Conservation (phyloP, 345 rosid genomes). For the Clarkia xantiana region DNA sequence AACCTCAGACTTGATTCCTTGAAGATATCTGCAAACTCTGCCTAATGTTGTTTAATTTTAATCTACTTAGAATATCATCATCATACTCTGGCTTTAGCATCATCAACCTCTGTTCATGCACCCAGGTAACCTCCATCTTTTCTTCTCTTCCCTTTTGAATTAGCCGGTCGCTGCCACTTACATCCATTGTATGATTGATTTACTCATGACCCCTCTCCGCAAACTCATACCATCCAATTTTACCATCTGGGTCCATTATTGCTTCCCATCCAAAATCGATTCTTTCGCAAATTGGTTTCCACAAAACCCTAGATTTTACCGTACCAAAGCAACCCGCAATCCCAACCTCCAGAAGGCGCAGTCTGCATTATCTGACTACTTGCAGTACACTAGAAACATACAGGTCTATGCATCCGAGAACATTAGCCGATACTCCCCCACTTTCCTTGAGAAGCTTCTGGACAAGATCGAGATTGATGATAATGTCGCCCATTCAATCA, state of each 20-base stretch:
- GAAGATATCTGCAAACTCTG: too few species aligned
- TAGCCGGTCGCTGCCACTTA: not conserved
- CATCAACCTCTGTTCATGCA: too few species aligned
- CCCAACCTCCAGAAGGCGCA: conserved; percentile 33
- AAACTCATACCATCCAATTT: conserved; percentile 24
- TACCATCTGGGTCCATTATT: conserved; percentile 27
- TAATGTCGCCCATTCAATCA: conserved; percentile 22
- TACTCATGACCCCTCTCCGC: conserved; percentile 22
- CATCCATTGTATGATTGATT: not conserved
- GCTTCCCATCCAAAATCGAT: conserved; percentile 10
- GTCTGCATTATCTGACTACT: conserved; percentile 57
- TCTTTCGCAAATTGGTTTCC: conserved; percentile 10
- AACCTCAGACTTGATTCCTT: too few species aligned
- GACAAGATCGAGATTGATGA: conserved; percentile 20
- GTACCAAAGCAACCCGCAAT: conserved; percentile 20
- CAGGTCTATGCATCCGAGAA: conserved; percentile 50
- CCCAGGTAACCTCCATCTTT: not conserved
- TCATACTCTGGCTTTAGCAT: too few species aligned
- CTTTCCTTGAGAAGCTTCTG: conserved; percentile 28
- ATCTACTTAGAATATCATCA: too few species aligned
- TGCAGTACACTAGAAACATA: conserved; percentile 46
- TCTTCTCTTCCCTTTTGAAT: not conserved
- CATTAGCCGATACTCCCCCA: conserved; percentile 52
- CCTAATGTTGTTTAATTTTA: too few species aligned
- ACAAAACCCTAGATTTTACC: conserved; percentile 30